Percentiles rank a stretch among this genome's conserved stretches.
Evolutionary conservation across 345 rosid genomes (phyloP).

Genomic region (Schrenkiella parvula): DNA sequence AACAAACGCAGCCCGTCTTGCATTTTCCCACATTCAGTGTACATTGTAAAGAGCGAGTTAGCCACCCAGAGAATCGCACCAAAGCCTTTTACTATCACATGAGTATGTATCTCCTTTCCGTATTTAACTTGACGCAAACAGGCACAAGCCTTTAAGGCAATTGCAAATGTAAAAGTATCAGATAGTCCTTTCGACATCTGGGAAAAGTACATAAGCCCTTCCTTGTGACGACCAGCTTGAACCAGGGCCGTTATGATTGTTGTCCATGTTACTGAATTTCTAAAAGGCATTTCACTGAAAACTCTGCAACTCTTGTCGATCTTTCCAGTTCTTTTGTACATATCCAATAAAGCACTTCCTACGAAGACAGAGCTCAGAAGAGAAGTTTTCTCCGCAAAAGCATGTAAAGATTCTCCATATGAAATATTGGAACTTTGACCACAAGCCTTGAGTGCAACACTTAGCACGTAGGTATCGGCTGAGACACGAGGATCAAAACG

Average conservation of each 20-base stretch:
- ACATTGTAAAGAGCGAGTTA: conserved; percentile 68
- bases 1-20: conserved; percentile 53
- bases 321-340: conserved; percentile 59
- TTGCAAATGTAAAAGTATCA: conserved; percentile 60
- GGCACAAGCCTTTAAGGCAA: conserved; percentile 78
- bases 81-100: conserved; percentile 52
- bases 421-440: conserved; percentile 39
- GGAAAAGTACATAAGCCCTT: conserved; percentile 59
- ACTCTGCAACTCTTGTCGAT: conserved; percentile 50
- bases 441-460: conserved; percentile 74
- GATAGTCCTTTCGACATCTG: conserved; percentile 55
- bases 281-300: conserved; percentile 60
- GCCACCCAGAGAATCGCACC: conserved; percentile 51
- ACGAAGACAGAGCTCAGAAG: conserved; percentile 63
- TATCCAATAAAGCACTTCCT: conserved; percentile 64
- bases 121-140: conserved; percentile 46
- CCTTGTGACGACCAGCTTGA: conserved; percentile 46
- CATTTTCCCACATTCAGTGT: conserved; percentile 72
- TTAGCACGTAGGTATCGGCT: conserved; percentile 62
- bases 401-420: conserved; percentile 70
- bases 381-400: conserved; percentile 48
- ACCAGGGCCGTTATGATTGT: conserved; percentile 75
- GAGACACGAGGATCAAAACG: conserved; percentile 48
- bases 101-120: conserved; percentile 79
- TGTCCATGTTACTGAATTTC: conserved; percentile 80